Conservation (phyloP, 176 grass and related monocot species). For the Oryza australiensis region DNA sequence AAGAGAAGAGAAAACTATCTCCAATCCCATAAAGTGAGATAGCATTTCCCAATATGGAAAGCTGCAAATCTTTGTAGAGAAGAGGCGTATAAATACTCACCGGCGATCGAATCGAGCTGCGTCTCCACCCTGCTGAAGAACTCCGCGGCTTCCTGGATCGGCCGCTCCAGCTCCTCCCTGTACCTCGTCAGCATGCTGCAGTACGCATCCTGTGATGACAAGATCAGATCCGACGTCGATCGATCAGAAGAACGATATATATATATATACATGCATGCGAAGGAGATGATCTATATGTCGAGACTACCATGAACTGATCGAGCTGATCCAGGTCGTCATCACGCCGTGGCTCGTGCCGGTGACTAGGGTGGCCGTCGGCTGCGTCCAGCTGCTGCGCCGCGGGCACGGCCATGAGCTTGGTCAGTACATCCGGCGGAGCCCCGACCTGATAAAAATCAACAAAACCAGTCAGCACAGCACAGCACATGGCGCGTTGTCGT, state of each 20-base stretch:
- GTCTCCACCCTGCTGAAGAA: conserved; percentile 68
- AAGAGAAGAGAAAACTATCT: conserved; percentile 16
- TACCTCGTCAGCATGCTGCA: conserved; percentile 73
- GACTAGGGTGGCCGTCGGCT: neutral
- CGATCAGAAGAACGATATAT: neutral
- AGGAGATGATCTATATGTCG: neutral
- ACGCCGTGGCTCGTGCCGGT: conserved; percentile 23
- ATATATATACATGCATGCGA: neutral
- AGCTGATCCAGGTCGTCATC: conserved; percentile 79
- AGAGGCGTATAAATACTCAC: conserved; percentile 30
- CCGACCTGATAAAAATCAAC: conserved; percentile 38
- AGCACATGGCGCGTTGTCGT: neutral
- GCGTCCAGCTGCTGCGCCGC: conserved; percentile 34
- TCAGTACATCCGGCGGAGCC: conserved; percentile 62
- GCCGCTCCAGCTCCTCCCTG: conserved; percentile 69
- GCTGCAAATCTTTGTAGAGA: conserved; percentile 13
- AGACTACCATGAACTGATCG: conserved; percentile 96
- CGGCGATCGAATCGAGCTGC: conserved; percentile 71
- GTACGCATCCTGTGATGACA: conserved; percentile 66
- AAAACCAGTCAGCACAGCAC: neutral
- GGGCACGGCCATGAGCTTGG: conserved; percentile 54
- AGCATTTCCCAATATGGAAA: conserved; percentile 44
- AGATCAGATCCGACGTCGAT: neutral
- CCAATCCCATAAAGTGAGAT: conserved; percentile 23
- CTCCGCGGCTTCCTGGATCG: conserved; percentile 66